These are phyloP conservation scores for Farysia itapuensis DNA, from an alignment of 1,284 basidiomycete genomes.

Conservation along the genomic window DNA sequence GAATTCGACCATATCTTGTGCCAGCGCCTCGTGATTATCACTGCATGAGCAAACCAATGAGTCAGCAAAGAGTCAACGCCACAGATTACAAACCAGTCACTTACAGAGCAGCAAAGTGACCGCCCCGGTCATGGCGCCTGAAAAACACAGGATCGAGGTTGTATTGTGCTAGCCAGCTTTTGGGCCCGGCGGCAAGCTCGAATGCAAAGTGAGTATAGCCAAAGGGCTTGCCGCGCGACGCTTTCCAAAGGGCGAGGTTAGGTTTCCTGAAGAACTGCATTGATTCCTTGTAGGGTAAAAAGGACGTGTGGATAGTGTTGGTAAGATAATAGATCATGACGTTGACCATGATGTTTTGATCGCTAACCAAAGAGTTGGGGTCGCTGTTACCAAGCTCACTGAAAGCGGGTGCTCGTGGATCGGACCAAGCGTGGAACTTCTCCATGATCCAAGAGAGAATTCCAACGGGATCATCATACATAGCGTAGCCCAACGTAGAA, in stretches of 20 bases:
- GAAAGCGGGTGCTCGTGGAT: conserved; percentile 43
- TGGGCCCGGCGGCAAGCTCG: conserved; percentile 29
- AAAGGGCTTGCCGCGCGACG: conserved; percentile 22
- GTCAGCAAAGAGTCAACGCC: too few species aligned
- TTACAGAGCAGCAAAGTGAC: conserved; percentile 50
- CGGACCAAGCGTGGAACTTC: conserved; percentile 45
- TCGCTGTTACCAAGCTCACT: conserved; percentile 3
- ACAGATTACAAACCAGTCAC: conserved; percentile 3
- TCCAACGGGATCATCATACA: conserved; percentile 24
- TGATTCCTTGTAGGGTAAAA: conserved; percentile 39
- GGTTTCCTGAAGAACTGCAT: conserved; percentile 5
- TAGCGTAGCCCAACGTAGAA: conserved; percentile 13
- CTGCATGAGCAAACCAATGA: conserved; percentile 4
- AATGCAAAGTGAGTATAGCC: conserved; percentile 34
- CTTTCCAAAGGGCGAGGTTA: conserved; percentile 17
- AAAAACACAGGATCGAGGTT: conserved; percentile 27
- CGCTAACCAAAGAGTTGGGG: conserved; percentile 20
- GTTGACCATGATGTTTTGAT: conserved; percentile 36
- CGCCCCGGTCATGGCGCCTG: conserved; percentile 40
- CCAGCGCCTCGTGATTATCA: conserved; percentile 33
- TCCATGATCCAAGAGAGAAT: conserved; percentile 33
- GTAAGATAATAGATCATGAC: conserved; percentile 42
- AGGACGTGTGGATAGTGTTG: conserved; percentile 37
- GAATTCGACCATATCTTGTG: conserved; percentile 37
- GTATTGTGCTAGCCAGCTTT: conserved; percentile 24